Conservation (phyloP, 768 basidiomycete genomes). For the Suillus clintonianus region DNA sequence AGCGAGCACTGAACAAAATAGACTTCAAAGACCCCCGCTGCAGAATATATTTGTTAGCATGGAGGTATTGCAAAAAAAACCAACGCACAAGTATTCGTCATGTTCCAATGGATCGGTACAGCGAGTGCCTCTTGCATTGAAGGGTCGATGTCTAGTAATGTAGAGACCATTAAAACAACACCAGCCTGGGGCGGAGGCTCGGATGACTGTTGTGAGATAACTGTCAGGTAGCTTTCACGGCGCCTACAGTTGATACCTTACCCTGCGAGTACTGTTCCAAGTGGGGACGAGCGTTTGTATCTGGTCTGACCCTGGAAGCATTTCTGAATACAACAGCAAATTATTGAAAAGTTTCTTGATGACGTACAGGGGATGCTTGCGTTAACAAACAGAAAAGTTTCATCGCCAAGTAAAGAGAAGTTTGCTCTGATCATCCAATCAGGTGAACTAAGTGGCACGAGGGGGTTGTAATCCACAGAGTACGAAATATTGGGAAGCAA, state of each 20-base stretch:
- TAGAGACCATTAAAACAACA: neutral
- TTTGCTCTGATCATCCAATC: no score
- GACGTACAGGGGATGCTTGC: neutral
- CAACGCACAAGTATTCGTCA: no score
- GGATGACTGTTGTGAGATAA: neutral
- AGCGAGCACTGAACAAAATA: neutral
- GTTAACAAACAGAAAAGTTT: no score
- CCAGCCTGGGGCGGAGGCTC: neutral
- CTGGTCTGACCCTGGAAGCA: neutral
- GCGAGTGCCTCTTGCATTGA: neutral
- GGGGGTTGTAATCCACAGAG: neutral
- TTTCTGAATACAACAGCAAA: neutral
- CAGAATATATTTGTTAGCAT: no score
- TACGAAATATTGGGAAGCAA: slow-evolving; percentile 1
- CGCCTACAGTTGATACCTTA: no score
- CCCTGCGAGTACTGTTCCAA: no score
- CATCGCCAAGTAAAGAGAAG: neutral
- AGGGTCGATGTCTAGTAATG: neutral
- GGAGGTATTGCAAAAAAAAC: no score
- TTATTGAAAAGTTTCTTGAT: neutral
- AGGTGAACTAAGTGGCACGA: no score
- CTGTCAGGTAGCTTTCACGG: neutral
- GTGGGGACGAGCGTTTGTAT: neutral
- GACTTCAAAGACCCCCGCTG: neutral
- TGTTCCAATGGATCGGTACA: no score